Evolutionary conservation across 1,139 yeast genomes (phyloP).

Genomic region (Entelexis paramagnoliae): DNA sequence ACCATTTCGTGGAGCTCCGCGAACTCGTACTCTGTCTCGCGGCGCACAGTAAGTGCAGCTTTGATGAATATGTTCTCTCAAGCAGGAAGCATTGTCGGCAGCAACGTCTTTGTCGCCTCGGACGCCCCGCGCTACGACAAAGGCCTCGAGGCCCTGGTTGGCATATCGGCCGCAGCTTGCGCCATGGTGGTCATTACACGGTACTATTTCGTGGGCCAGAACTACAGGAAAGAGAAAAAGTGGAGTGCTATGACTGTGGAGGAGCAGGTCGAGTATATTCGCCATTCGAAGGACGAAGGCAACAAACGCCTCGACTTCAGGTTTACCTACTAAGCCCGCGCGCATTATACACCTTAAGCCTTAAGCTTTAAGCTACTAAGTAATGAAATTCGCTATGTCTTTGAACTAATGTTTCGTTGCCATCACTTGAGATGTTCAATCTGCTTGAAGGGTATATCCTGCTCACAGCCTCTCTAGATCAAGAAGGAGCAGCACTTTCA

Average conservation of each 20-base stretch:
- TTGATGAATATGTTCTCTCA: conserved; percentile 55
- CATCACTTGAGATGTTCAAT: no score
- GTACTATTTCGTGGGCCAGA: conserved; percentile 40
- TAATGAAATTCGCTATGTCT: background rate
- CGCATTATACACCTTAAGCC: no score
- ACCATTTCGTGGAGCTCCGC: conserved; percentile 50
- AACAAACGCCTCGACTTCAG: conserved; percentile 48
- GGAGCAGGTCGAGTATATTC: conserved; percentile 40
- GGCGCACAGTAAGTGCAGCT: conserved; percentile 53
- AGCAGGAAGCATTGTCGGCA: conserved; percentile 42
- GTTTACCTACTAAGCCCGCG: conserved; percentile 17
- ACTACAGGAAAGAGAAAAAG: conserved; percentile 36
- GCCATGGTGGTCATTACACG: conserved; percentile 11
- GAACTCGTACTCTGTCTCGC: conserved; percentile 49
- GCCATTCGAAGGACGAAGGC: conserved; percentile 41
- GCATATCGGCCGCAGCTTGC: conserved; percentile 31
- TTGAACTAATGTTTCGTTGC: no score
- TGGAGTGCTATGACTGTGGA: conserved; percentile 44
- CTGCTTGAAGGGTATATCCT: no score
- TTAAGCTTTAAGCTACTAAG: background rate
- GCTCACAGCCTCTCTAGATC: no score
- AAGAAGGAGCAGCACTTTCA: no score
- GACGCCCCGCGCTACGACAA: conserved; percentile 50
- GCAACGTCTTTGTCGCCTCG: conserved; percentile 46
- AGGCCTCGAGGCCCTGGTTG: conserved; percentile 43